Percentiles rank a stretch among this genome's conserved stretches.
phyloP scores from a whole-genome alignment of 805 yeast genomes.

The Candida pseudoglaebosa region DNA sequence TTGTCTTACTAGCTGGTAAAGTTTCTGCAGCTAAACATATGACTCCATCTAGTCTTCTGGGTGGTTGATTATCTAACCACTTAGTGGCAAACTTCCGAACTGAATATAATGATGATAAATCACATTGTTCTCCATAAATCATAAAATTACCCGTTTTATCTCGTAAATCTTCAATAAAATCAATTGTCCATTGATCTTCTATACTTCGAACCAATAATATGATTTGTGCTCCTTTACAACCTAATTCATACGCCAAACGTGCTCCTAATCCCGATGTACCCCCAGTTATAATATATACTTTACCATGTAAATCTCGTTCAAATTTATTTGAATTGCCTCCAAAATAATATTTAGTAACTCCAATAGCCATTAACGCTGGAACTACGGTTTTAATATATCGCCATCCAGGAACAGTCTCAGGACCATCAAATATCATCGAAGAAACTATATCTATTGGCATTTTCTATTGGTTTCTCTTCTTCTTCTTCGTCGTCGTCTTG shows the following conservation, averaged over 20 bases:
- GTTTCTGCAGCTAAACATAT: conserved; percentile 84
- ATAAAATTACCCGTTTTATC: conserved; percentile 63
- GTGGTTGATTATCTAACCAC: conserved; percentile 90
- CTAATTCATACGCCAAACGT: conserved; percentile 67
- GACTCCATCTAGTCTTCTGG: conserved; percentile 87
- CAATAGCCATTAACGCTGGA: conserved; percentile 48
- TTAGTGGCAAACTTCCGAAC: conserved; percentile 87
- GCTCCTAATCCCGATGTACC: conserved; percentile 93
- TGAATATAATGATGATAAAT: conserved; percentile 66
- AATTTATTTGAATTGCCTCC: conserved; percentile 81
- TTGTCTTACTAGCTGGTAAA: conserved; percentile 62
- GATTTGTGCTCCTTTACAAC: conserved; percentile 80
- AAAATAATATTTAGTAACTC: conserved; percentile 64
- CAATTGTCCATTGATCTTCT: conserved; percentile 70
- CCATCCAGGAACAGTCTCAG: conserved; percentile 75
- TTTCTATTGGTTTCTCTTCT: background rate
- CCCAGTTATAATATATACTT: conserved; percentile 81
- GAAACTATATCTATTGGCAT: conserved; percentile 88
- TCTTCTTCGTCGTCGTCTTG: background rate
- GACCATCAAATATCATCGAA: conserved; percentile 67
- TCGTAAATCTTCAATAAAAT: conserved; percentile 75
- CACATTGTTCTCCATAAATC: conserved; percentile 90
- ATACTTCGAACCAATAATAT: conserved; percentile 64
- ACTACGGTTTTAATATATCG: conserved; percentile 49
- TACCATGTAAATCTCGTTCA: conserved; percentile 91